Percentiles rank a stretch among this genome's conserved stretches.
phyloP scores from a whole-genome alignment of 306 rosid genomes.

The Fagus crenata region DNA sequence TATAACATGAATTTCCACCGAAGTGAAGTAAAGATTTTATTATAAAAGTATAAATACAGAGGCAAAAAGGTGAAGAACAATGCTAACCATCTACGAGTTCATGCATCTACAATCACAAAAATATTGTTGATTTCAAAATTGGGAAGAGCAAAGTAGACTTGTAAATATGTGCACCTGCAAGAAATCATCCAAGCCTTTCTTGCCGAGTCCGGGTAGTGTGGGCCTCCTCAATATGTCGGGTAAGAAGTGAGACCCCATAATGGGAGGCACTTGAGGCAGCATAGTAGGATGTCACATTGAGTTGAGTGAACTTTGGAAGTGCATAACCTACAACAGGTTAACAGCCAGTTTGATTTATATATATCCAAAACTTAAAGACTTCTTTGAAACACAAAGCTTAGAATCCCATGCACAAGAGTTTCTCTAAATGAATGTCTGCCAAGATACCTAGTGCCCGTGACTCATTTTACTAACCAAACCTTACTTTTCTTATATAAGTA shows the following conservation, averaged over 20 bases:
- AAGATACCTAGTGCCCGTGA: not conserved
- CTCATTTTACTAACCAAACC: not conserved
- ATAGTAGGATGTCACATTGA: conserved; percentile 83
- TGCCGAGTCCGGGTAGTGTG: conserved; percentile 43
- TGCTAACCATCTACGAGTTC: conserved; percentile 20
- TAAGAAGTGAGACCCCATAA: conserved; percentile 84
- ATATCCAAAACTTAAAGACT: conserved; percentile 21
- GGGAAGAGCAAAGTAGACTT: conserved; percentile 24
- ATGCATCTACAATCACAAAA: conserved; percentile 12
- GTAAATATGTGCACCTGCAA: conserved; percentile 33
- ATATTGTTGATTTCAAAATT: conserved; percentile 38
- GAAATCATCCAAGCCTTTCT: conserved; percentile 48
- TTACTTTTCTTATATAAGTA: not conserved
- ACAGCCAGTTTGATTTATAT: conserved; percentile 3
- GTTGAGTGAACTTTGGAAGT: conserved; percentile 81
- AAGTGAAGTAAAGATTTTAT: not conserved
- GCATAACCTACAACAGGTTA: conserved; percentile 53
- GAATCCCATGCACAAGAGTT: not conserved
- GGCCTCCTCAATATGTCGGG: conserved; percentile 79
- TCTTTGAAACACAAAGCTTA: not conserved
- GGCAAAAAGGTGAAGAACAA: conserved; percentile 7
- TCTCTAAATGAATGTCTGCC: not conserved
- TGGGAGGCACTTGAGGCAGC: conserved; percentile 92
- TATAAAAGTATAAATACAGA: not conserved
- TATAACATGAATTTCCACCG: not conserved